A percentile compares a stretch with the other conserved stretches of the same genome.
Conservation (phyloP, 2,329 filamentous ascomycete genomes). For the Fusarium sp. region DNA sequence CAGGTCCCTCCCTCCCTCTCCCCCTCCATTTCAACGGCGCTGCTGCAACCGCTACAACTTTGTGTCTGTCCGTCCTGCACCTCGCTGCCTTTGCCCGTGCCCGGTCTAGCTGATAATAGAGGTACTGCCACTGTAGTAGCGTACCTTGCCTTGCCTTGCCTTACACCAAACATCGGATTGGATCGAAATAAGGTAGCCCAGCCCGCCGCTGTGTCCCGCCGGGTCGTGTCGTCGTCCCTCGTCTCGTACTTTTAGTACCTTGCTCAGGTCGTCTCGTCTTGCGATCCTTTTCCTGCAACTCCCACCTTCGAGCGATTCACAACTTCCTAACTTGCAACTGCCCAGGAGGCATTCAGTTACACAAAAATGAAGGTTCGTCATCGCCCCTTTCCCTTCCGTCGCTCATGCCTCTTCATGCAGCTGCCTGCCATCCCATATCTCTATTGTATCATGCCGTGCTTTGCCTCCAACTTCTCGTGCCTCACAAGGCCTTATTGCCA, state of each 20-base stretch:
- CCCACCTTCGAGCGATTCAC: conserved; percentile 37
- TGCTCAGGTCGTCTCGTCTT: conserved; percentile 34
- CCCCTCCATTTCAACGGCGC: conserved; percentile 33
- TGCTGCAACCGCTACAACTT: conserved; percentile 9
- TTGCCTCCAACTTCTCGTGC: conserved; percentile 7
- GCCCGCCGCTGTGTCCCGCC: conserved; percentile 23
- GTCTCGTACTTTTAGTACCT: not conserved
- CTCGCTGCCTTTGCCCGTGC: conserved; percentile 10
- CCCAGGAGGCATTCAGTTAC: conserved; percentile 45
- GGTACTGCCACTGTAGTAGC: conserved; percentile 3
- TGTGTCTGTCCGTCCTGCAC: not conserved
- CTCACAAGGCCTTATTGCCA: conserved; percentile 14
- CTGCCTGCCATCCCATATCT: conserved; percentile 6
- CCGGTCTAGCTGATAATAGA: conserved; percentile 19
- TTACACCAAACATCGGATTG: conserved; percentile 28
- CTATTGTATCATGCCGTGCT: conserved; percentile 9
- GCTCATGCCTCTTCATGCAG: conserved; percentile 14
- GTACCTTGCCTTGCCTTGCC: not conserved
- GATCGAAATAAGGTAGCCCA: conserved; percentile 39
- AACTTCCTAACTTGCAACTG: conserved; percentile 41
- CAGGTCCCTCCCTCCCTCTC: conserved; percentile 1
- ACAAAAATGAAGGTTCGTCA: conserved; percentile 52
- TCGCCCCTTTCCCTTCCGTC: conserved; percentile 30
- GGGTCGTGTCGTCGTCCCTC: conserved; percentile 24
- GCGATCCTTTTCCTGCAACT: conserved; percentile 35